Base-by-base conservation (phyloP, 495 filamentous ascomycete species). In the Hypoxylon lienhwacheense region DNA sequence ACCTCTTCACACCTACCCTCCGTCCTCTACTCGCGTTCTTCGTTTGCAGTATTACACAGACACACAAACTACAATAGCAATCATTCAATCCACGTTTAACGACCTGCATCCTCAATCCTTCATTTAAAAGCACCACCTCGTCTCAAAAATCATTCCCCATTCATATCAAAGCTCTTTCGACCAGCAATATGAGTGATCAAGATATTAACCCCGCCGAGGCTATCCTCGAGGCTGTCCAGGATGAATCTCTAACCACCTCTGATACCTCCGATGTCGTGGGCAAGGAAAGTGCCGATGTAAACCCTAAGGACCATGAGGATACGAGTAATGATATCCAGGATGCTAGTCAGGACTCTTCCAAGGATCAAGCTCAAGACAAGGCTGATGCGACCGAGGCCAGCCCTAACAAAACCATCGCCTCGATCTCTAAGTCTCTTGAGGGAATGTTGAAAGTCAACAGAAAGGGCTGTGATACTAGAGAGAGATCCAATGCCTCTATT, bases 401-500 rank as follows among this genome's bases (percentile, higher is more conserved):
- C 3, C 24, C 24, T 14, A 41, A 47, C 8, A 26, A 55, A 26
- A 17, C 36, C 15, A 36, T 34, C 16, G 31, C 43, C 4, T 52
- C 55, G 2, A 59, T 47, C 17, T 16, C 46, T 16, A 40, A 39
- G 7, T 45, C 41, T 16, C 56, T 63, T 6, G 28, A 55, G 33
- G 44, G 44, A 4, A 65, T 70, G 61, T 41, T 66, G 43, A 59
- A 47, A 17, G 64, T 63, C 3, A 56, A 35, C n/a, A 37, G 60
- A 32, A 28, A 36, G 12, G 43, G 51, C 10, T 17, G 26, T 5
- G 37, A 57, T 6, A 36, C 40, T 43, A 74, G 79, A 53, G 69
- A 66, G 63, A 87, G 83, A 68, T 88, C 83, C 39, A 81, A 91
- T 62, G 77, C 83, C 14, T 74, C 78, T 40, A 62, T 75, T 24